Evolutionary conservation across 345 rosid genomes (phyloP).

Genomic region (Nephelium lappaceum): DNA sequence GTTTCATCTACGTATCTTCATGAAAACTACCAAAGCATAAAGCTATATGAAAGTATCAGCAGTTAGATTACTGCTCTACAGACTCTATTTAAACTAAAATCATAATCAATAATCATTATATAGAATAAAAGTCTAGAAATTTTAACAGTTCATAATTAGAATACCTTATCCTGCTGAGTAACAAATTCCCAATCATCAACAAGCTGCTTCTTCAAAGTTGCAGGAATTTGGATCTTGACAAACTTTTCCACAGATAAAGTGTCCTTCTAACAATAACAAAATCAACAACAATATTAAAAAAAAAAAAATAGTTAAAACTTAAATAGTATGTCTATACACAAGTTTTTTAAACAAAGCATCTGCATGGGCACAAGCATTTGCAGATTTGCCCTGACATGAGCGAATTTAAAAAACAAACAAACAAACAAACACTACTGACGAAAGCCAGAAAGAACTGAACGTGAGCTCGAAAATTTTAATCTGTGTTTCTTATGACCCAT

Average conservation of each 20-base stretch:
- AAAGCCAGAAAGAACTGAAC: background rate
- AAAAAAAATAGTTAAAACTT: background rate
- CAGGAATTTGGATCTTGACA: conserved; percentile 80
- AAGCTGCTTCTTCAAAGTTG: conserved; percentile 77
- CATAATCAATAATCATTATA: conserved; percentile 1
- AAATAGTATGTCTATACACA: background rate
- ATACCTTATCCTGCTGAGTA: conserved; percentile 83
- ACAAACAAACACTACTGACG: background rate
- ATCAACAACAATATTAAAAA: conserved; percentile 17
- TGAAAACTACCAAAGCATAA: background rate
- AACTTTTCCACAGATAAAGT: conserved; percentile 59
- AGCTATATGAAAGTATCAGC: background rate
- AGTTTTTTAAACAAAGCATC: conserved; percentile 1
- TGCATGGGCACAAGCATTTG: background rate
- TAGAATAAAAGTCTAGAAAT: background rate
- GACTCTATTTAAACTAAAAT: conserved; percentile 4
- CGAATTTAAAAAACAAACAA: background rate
- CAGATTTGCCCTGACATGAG: background rate
- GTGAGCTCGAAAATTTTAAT: background rate
- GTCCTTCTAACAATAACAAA: conserved; percentile 50
- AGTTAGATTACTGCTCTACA: background rate
- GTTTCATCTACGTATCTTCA: conserved; percentile 1
- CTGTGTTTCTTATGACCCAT: background rate
- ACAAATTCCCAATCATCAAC: conserved; percentile 88
- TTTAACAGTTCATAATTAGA: conserved; percentile 13